Evolutionary conservation across 306 rosid species (phyloP).

Genomic region (Sphenostylis stenocarpa): DNA sequence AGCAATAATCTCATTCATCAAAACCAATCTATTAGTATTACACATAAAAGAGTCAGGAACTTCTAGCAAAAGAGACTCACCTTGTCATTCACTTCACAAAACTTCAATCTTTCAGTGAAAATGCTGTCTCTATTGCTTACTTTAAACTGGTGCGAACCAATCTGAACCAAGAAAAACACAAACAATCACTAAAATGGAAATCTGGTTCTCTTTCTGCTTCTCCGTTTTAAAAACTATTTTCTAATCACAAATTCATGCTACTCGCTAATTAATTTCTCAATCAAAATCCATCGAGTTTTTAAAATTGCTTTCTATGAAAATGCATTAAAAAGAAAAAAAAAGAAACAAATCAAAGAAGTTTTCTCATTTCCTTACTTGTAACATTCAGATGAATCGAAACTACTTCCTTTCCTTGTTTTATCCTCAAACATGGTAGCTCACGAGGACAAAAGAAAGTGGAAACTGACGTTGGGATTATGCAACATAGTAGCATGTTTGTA

Average conservation of each 20-base stretch:
- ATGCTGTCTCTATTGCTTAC: slow-evolving; percentile 83
- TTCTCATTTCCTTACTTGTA: too few species aligned
- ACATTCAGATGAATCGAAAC: too few species aligned
- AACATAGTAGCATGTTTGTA: neutral
- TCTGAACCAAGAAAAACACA: slow-evolving; percentile 35
- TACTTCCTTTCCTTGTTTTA: neutral
- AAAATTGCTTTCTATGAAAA: too few species aligned
- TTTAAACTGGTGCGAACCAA: slow-evolving; percentile 95
- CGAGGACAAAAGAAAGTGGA: neutral
- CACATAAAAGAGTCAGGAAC: neutral
- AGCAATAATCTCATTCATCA: too few species aligned
- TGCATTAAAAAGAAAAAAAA: too few species aligned
- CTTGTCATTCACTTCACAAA: slow-evolving; percentile 91
- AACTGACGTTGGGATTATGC: neutral
- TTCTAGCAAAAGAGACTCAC: slow-evolving; percentile 37
- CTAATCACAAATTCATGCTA: too few species aligned
- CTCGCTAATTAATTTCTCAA: too few species aligned
- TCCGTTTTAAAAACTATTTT: too few species aligned
- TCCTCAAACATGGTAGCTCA: neutral
- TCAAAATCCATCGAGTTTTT: too few species aligned
- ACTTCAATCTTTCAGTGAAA: slow-evolving; percentile 85
- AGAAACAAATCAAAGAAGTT: too few species aligned
- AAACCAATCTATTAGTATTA: too few species aligned
- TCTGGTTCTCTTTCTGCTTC: too few species aligned
- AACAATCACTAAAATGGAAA: neutral